Evolutionary conservation across 2,329 filamentous ascomycete genomes (phyloP), one percentile per base, ranked within the genome.

Genomic region (Curvularia sp.): DNA sequence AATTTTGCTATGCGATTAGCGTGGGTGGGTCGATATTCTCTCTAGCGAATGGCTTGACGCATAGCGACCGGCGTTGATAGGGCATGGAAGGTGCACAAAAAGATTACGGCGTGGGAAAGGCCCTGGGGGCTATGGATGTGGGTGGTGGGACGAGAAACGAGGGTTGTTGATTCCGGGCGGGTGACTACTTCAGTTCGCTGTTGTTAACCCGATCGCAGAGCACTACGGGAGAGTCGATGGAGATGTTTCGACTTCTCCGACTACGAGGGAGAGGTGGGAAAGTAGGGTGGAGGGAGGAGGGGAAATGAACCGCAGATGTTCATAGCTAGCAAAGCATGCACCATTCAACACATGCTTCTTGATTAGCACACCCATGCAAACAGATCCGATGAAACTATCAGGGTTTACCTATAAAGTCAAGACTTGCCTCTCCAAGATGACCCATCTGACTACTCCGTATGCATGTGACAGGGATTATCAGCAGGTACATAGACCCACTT

Each of bases 11-110:
- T 72, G 67, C 74, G 71, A 72, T 67, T 73, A 69, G 69, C 67
- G 68, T 71, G 60, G 70, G 62, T 63, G 60, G 65, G 55, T 65
- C 60, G 55, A 60, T 62, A 59, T 54, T 60, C 51, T 66, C 62
- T 60, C 62, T 66, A 60, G 61, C 41, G 43, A 57, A 53, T 61
- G 57, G 49, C 54, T 55, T 60, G 57, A 68, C 67, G 73, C 73
- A 77, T 77, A 77, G 74, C 73, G 74, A 75, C 60, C 53, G 75
- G 75, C 73, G 73, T 77, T 77, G 62, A 59, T 54, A 58, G 62
- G 65, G 60, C 64, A 64, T 61, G 49, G 60, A 49, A 55, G 65
- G 68, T 66, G 64, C 67, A 55, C 44, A 63, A 61, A 61, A 61
- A 43, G 42, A 49, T 42, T 47, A 59, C 41, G 50, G 53, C 24